These are phyloP conservation scores for Magnusiomyces ingens DNA, from an alignment of 1,139 yeast genomes.

Conservation along the genomic window DNA sequence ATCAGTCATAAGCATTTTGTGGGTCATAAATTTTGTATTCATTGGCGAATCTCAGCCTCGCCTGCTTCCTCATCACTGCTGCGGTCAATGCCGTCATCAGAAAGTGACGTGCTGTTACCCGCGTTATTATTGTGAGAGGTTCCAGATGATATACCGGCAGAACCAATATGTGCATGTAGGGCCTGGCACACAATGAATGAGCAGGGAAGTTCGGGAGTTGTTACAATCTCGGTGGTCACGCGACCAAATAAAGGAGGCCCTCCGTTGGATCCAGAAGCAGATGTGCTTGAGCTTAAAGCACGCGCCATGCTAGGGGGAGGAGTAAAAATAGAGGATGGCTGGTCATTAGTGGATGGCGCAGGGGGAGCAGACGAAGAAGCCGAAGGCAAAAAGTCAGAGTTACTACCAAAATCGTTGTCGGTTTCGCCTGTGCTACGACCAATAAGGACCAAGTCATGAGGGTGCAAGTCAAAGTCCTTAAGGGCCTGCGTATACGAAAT, in stretches of 20 bases:
- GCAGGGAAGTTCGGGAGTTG: slow-evolving; percentile 2
- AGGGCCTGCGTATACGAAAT: not conserved
- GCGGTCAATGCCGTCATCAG: not conserved
- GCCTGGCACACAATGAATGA: slow-evolving; percentile 10
- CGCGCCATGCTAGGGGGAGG: not conserved
- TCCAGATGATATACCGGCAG: too few species aligned
- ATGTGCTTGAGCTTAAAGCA: too few species aligned
- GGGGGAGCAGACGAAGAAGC: not conserved
- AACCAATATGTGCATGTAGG: too few species aligned
- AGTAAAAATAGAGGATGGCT: not conserved
- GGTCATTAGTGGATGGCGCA: not conserved
- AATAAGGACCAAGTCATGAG: slow-evolving; percentile 12
- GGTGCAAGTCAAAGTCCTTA: not conserved
- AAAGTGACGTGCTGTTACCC: not conserved
- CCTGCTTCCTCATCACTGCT: too few species aligned
- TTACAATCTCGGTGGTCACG: slow-evolving; percentile 8
- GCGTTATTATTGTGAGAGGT: not conserved
- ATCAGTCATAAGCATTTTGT: too few species aligned
- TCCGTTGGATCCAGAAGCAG: not conserved
- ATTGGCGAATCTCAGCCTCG: too few species aligned
- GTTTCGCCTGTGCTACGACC: slow-evolving; percentile 10
- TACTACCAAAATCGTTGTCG: slow-evolving; percentile 1
- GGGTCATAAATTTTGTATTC: too few species aligned
- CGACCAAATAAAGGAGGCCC: slow-evolving; percentile 6
- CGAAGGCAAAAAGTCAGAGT: slow-evolving; percentile 1